Conservation (phyloP, 2,329 filamentous ascomycete species). For the Aureobasidium sp. region DNA sequence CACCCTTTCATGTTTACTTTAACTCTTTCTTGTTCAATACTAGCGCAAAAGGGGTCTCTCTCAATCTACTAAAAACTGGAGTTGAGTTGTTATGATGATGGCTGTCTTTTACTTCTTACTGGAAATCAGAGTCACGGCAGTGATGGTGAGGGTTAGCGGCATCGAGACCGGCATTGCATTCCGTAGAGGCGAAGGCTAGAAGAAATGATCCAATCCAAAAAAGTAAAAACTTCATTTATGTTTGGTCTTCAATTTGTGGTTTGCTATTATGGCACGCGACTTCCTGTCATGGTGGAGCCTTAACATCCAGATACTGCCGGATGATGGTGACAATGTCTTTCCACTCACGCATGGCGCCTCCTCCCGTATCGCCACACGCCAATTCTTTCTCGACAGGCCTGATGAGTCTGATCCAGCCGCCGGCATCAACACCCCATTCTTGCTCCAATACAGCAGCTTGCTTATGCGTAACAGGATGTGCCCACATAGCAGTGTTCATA, state of each 20-base stretch:
- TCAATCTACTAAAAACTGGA: constrained; percentile 4
- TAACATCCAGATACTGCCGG: constrained; percentile 34
- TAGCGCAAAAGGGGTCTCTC: neutral
- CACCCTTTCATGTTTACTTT: constrained; percentile 1
- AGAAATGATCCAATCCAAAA: constrained; percentile 11
- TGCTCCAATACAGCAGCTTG: constrained; percentile 63
- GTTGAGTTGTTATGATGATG: constrained; percentile 10
- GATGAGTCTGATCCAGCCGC: constrained; percentile 59
- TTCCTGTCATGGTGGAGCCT: neutral
- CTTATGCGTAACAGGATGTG: constrained; percentile 67
- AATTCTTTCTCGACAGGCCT: constrained; percentile 65
- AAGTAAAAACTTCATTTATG: neutral
- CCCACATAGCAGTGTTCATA: constrained; percentile 91
- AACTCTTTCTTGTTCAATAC: constrained; percentile 1
- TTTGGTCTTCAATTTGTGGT: neutral
- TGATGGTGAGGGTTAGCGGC: constrained; percentile 11
- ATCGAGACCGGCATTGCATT: constrained; percentile 10
- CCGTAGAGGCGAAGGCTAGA: constrained; percentile 14
- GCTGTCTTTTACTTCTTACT: constrained; percentile 5
- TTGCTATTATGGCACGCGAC: neutral
- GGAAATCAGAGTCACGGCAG: constrained; percentile 5
- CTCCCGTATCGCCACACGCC: constrained; percentile 77
- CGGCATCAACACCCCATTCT: constrained; percentile 57
- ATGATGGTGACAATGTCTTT: constrained; percentile 60
- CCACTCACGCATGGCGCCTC: constrained; percentile 80